A percentile compares a stretch with the other conserved stretches of the same genome.
phyloP scores from a whole-genome alignment of 768 basidiomycete genomes.

The Tephrocybe rancida region DNA sequence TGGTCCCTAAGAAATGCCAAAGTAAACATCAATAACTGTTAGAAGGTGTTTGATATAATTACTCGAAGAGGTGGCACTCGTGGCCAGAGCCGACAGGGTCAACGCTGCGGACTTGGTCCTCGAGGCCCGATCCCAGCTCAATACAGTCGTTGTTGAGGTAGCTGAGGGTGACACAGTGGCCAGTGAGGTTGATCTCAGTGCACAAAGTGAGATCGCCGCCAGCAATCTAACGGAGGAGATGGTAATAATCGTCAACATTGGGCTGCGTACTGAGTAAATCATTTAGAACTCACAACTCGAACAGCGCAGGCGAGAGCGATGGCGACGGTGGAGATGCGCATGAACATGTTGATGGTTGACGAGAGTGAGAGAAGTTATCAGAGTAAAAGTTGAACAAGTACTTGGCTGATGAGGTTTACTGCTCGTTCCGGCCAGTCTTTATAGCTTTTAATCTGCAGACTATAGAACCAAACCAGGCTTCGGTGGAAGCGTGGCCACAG shows the following conservation, averaged over 20 bases:
- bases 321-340: neutral
- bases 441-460: too few relatives aligned
- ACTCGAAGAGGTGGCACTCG: conserved; percentile 14
- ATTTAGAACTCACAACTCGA: neutral
- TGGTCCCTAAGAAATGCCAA: neutral
- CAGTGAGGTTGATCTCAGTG: conserved; percentile 7
- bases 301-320: neutral
- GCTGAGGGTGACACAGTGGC: conserved; percentile 10
- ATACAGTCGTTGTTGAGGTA: conserved; percentile 13
- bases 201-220: conserved; percentile 13
- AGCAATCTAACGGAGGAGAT: conserved; percentile 3
- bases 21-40: neutral
- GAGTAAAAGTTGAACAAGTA: too few relatives aligned
- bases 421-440: too few relatives aligned
- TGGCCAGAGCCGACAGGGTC: conserved; percentile 8
- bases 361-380: neutral
- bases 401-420: too few relatives aligned
- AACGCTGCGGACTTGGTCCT: conserved; percentile 11
- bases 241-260: neutral
- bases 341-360: neutral
- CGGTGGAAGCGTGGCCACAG: too few relatives aligned
- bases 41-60: neutral
- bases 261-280: neutral
- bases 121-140: conserved; percentile 8
- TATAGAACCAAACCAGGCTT: too few relatives aligned